phyloP scores from a whole-genome alignment of 768 basidiomycete species.

The Multifurca ochricompacta region DNA sequence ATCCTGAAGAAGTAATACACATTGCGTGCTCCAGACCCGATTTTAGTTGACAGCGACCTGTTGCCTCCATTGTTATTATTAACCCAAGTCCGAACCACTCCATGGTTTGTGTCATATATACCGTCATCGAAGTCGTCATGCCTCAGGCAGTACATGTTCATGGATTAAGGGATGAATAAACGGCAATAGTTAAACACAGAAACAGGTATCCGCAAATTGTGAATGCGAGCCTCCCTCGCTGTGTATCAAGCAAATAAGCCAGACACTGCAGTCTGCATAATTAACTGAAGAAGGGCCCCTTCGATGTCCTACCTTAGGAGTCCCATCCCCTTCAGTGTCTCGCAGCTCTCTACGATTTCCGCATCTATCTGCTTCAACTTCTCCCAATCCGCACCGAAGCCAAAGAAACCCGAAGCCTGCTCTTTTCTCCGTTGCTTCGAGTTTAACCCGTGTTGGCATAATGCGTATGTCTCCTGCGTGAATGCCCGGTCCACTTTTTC shows the following conservation, averaged over 20 bases:
- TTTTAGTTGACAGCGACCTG: neutral
- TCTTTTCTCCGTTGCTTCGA: constrained; percentile 64
- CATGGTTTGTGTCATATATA: too few species aligned
- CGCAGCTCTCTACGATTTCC: constrained; percentile 70
- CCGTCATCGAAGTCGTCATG: too few species aligned
- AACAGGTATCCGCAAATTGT: constrained; percentile 5
- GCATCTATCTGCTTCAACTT: constrained; percentile 67
- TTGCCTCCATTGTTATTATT: neutral
- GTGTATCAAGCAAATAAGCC: neutral
- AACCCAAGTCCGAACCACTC: neutral
- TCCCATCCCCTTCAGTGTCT: constrained; percentile 61
- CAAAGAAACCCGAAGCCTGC: constrained; percentile 78
- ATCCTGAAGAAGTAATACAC: neutral
- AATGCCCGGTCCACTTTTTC: constrained; percentile 66
- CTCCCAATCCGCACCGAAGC: constrained; percentile 88
- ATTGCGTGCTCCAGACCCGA: neutral
- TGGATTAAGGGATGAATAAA: neutral
- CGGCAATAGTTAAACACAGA: neutral
- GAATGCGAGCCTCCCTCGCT: neutral
- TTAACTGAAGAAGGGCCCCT: neutral
- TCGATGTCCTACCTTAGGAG: constrained; percentile 35
- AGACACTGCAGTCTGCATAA: constrained; percentile 6
- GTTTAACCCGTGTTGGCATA: constrained; percentile 67
- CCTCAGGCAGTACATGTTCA: too few species aligned
- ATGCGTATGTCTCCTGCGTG: constrained; percentile 56